A percentile compares a stretch with the other conserved stretches of the same genome.
Evolutionary conservation across 108 stramenopile species (phyloP).

Genomic region (Pseudonitzschia delicatissima): DNA sequence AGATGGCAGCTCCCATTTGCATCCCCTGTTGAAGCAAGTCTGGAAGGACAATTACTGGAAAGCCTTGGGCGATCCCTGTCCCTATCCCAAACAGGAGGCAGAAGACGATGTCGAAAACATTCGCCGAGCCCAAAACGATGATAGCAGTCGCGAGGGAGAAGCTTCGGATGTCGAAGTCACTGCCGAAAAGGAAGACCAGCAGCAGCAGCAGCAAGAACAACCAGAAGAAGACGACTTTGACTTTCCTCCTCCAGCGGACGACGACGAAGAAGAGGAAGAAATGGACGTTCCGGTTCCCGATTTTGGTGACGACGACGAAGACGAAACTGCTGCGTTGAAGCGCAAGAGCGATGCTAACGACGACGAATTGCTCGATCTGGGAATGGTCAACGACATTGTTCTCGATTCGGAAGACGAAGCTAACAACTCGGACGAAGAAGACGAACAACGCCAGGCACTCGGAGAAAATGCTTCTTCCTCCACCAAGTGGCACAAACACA

Average conservation of each 20-base stretch:
- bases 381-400: conserved; percentile 71
- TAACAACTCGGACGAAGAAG: conserved; percentile 23
- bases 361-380: conserved; percentile 46
- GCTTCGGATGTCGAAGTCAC: not conserved
- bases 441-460: conserved; percentile 55
- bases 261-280: conserved; percentile 6
- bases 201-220: not conserved
- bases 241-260: not conserved
- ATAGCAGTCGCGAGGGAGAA: not conserved
- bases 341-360: conserved; percentile 28
- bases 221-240: conserved; percentile 6
- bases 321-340: conserved; percentile 12
- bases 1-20: conserved; percentile 37
- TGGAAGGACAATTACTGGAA: conserved; percentile 61
- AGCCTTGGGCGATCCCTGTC: conserved; percentile 54
- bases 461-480: conserved; percentile 57
- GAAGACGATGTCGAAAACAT: conserved; percentile 22
- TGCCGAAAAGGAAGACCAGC: not conserved
- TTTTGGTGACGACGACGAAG: conserved; percentile 42
- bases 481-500: conserved; percentile 92
- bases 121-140: conserved; percentile 17
- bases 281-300: conserved; percentile 2
- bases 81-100: conserved; percentile 34
- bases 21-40: conserved; percentile 57
- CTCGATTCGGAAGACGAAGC: conserved; percentile 57